Evolutionary conservation across 179 eudicot genomes (phyloP).

Genomic region (Actinidia chinensis): DNA sequence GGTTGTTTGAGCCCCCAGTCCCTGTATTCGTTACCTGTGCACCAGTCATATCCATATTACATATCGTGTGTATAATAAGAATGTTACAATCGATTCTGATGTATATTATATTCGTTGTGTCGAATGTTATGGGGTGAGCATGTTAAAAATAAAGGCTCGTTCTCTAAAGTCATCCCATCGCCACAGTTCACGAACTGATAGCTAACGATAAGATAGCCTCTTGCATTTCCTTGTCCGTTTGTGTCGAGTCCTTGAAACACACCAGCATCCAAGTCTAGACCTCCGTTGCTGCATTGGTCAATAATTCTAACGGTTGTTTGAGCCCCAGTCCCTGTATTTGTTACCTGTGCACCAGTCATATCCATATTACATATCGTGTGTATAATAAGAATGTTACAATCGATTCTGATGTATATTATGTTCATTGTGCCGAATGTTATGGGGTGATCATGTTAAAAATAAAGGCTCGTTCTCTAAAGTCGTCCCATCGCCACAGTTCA

Average conservation of each 20-base stretch:
- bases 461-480: no score
- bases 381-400: background rate
- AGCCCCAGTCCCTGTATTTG: slow-evolving; percentile 49
- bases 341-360: slow-evolving; percentile 34
- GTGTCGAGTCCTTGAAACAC: slow-evolving; percentile 50
- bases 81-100: no score
- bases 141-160: background rate
- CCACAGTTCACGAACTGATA: slow-evolving; percentile 54
- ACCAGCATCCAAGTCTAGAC: slow-evolving; percentile 51
- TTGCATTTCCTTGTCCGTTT: slow-evolving; percentile 36
- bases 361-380: no score
- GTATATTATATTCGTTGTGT: no score
- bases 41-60: background rate
- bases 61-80: background rate
- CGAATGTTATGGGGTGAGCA: no score
- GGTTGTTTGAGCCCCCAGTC: slow-evolving; percentile 45
- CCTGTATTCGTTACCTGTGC: slow-evolving; percentile 51
- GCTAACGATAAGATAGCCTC: slow-evolving; percentile 51
- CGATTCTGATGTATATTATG: no score
- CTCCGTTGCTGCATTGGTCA: slow-evolving; percentile 65
- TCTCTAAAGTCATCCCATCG: background rate
- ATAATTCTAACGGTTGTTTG: slow-evolving; percentile 57
- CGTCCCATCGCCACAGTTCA: slow-evolving; percentile 32
- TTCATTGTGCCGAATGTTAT: no score
- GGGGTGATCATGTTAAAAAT: no score